Conservation (phyloP, 2,329 filamentous ascomycete genomes). For the Colletotrichum sp. region DNA sequence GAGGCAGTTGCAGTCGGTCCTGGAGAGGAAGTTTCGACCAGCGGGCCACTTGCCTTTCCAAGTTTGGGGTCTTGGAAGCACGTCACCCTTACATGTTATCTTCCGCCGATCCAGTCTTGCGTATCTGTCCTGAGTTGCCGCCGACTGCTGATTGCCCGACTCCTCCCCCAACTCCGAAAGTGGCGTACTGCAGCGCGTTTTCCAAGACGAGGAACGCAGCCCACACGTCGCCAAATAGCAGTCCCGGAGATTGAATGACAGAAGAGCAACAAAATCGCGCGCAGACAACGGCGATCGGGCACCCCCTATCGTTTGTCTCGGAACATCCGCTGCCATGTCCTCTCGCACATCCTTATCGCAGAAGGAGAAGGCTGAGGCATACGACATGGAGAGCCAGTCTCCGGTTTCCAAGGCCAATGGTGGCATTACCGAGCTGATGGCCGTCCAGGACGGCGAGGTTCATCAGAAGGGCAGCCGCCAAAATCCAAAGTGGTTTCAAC, state of each 20-base stretch:
- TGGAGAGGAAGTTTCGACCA: background rate
- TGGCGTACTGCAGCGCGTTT: background rate
- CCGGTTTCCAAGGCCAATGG: conserved; percentile 8
- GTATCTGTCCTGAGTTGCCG: background rate
- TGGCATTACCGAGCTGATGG: conserved; percentile 28
- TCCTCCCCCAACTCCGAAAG: background rate
- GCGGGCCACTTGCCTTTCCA: background rate
- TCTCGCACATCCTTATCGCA: background rate
- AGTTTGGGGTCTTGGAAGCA: background rate
- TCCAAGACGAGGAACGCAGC: background rate
- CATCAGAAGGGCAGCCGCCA: conserved; percentile 32
- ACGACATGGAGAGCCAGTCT: conserved; percentile 16
- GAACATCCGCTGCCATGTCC: background rate
- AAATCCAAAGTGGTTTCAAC: conserved; percentile 46
- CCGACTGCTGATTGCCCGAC: background rate
- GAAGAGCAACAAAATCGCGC: background rate
- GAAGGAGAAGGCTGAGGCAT: background rate
- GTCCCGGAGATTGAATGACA: background rate
- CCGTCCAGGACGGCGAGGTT: conserved; percentile 33
- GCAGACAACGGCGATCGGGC: background rate
- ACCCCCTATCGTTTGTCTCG: background rate
- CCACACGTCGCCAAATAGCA: background rate
- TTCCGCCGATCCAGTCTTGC: background rate
- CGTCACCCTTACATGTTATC: background rate
- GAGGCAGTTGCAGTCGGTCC: background rate